Conservation (phyloP, 192 early-diverging fungal genomes). For the Chytriomyces confervae region DNA sequence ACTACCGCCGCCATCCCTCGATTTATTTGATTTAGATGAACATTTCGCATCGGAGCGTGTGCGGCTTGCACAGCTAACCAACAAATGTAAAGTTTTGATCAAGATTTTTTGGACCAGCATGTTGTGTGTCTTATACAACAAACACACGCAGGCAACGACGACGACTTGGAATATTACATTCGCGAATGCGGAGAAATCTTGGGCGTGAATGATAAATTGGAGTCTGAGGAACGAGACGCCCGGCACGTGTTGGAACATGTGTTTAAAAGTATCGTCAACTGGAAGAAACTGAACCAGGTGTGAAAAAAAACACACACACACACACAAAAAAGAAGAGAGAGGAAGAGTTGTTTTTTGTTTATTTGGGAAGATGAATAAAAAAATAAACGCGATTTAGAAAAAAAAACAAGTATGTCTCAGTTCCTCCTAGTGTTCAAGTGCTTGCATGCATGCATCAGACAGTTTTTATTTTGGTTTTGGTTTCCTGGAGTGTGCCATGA, state of each 20-base stretch:
- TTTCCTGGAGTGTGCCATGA: no score
- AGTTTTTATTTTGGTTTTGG: no score
- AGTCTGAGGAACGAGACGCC: conserved; percentile 51
- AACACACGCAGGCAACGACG: conserved; percentile 53
- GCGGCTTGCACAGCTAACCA: conserved; percentile 63
- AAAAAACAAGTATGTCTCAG: no score
- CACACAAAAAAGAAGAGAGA: neutral
- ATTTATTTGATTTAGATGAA: conserved; percentile 71
- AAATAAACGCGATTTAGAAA: no score
- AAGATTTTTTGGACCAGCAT: neutral
- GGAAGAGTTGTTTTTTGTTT: neutral
- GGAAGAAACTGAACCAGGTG: conserved; percentile 62
- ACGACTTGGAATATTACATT: conserved; percentile 70
- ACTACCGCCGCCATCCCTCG: conserved; percentile 64
- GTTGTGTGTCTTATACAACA: neutral
- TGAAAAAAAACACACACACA: neutral
- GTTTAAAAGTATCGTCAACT: conserved; percentile 60
- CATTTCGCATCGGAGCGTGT: conserved; percentile 60
- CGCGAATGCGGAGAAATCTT: conserved; percentile 66
- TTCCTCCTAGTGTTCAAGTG: no score
- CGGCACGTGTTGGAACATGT: conserved; percentile 63
- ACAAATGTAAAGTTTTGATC: conserved; percentile 58
- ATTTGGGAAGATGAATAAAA: no score
- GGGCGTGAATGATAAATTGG: conserved; percentile 59
- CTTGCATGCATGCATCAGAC: no score